A percentile compares a stretch with the other conserved stretches of the same genome.
Evolutionary conservation across 208 protist genomes (phyloP).

Genomic region (Tritrichomonas foetus): DNA sequence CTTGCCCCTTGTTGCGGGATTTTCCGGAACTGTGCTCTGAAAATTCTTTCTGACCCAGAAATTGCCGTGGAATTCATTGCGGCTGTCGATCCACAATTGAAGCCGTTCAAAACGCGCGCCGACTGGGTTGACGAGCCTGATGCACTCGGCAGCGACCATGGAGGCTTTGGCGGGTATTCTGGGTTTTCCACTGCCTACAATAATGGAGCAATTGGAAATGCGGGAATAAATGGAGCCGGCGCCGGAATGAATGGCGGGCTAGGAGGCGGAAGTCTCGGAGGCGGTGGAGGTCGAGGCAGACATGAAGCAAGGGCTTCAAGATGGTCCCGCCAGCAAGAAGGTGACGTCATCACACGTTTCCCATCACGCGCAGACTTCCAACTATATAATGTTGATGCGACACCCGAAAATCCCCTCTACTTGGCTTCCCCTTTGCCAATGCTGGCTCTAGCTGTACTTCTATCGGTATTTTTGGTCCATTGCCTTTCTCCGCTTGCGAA

Average conservation of each 20-base stretch:
- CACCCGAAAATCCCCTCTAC: background rate
- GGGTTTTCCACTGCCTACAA: too few species aligned
- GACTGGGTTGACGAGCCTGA: conserved; percentile 27
- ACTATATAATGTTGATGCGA: conserved; percentile 17
- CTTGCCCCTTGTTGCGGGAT: background rate
- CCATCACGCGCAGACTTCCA: conserved; percentile 15
- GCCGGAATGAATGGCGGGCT: too few species aligned
- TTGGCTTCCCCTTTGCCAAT: conserved; percentile 9
- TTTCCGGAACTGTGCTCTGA: background rate
- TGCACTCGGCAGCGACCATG: background rate
- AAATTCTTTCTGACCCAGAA: conserved; percentile 26
- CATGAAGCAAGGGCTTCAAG: background rate
- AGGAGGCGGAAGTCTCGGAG: too few species aligned
- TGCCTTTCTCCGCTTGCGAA: background rate
- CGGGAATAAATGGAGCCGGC: too few species aligned
- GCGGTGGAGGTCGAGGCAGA: too few species aligned
- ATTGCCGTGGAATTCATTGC: background rate
- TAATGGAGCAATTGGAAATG: too few species aligned
- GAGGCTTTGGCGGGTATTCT: background rate
- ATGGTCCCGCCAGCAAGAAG: background rate
- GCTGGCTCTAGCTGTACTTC: background rate
- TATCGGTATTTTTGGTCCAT: background rate
- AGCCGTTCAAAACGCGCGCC: background rate
- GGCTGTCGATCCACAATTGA: background rate
- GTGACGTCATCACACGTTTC: background rate